Percentiles rank a stretch among this genome's conserved stretches.
Conservation (phyloP, 2,329 filamentous ascomycete species). For the Penicillium sp. region DNA sequence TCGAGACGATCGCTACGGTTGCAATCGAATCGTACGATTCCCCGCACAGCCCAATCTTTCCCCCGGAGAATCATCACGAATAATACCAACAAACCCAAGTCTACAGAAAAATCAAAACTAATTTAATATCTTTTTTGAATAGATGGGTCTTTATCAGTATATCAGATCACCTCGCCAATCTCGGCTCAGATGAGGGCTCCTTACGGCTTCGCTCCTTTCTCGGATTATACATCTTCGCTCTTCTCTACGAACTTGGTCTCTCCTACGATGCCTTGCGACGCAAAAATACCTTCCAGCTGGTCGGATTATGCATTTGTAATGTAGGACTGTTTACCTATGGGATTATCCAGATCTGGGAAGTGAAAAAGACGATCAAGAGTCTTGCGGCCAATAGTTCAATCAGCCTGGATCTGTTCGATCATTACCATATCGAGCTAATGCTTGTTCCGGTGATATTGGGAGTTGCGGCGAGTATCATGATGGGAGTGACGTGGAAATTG, state of each 20-base stretch:
- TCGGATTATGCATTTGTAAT: conserved; percentile 20
- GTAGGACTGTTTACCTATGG: conserved; percentile 19
- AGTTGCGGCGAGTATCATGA: conserved; percentile 12
- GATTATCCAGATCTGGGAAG: conserved; percentile 16
- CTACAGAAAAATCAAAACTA: not conserved
- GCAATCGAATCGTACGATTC: conserved; percentile 18
- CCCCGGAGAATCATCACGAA: too few relatives aligned
- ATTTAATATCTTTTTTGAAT: not conserved
- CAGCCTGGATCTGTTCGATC: conserved; percentile 3
- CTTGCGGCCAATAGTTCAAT: not conserved
- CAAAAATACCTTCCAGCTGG: conserved; percentile 20
- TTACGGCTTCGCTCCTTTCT: conserved; percentile 21
- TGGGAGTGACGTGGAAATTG: conserved; percentile 19
- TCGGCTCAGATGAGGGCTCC: conserved; percentile 2
- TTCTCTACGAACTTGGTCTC: conserved; percentile 18
- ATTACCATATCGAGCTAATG: conserved; percentile 13
- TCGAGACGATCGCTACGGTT: conserved; percentile 18
- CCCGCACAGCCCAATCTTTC: not conserved
- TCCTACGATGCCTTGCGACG: conserved; percentile 22
- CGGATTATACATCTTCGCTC: conserved; percentile 20
- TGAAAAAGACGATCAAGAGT: conserved; percentile 9
- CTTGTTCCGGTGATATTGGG: conserved; percentile 18
- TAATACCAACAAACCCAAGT: too few relatives aligned
- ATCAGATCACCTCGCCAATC: conserved; percentile 12
- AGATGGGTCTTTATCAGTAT: conserved; percentile 21